Evolutionary conservation across 176 grass and related monocot genomes (phyloP).

Genomic region (Oryza glaberrima): DNA sequence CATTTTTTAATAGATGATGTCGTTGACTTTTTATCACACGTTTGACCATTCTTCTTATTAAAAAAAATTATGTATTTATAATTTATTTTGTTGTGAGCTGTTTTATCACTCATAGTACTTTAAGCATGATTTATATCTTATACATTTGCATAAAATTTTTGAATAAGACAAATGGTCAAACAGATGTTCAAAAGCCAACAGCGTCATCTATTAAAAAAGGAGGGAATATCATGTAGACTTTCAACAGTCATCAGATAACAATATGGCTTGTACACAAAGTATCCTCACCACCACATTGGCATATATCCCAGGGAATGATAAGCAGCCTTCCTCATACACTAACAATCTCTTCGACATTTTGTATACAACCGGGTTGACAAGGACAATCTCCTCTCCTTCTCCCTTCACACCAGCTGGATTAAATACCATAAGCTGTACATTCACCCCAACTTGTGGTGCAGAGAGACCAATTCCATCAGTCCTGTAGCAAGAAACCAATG

Average conservation of each 20-base stretch:
- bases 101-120: no score
- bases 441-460: constrained; percentile 91
- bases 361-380: constrained; percentile 84
- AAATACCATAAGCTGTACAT: constrained; percentile 98
- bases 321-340: constrained; percentile 85
- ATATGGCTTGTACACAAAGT: constrained; percentile 28
- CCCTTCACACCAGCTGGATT: constrained; percentile 80
- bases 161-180: no score
- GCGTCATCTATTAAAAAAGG: no score
- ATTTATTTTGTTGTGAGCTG: no score
- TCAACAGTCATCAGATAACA: constrained; percentile 17
- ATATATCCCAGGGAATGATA: constrained; percentile 96
- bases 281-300: constrained; percentile 84
- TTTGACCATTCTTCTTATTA: no score
- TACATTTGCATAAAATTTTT: no score
- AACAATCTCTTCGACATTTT: constrained; percentile 67
- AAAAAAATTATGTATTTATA: no score
- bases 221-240: neutral
- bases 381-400: constrained; percentile 91
- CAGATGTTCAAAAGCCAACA: no score
- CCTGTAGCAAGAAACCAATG: constrained; percentile 49
- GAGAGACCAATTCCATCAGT: constrained; percentile 97
- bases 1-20: no score
- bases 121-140: no score
- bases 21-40: no score